These are phyloP conservation scores for Boletus pseudo-olivaceus DNA, from an alignment of 768 basidiomycete genomes.

Conservation along the genomic window DNA sequence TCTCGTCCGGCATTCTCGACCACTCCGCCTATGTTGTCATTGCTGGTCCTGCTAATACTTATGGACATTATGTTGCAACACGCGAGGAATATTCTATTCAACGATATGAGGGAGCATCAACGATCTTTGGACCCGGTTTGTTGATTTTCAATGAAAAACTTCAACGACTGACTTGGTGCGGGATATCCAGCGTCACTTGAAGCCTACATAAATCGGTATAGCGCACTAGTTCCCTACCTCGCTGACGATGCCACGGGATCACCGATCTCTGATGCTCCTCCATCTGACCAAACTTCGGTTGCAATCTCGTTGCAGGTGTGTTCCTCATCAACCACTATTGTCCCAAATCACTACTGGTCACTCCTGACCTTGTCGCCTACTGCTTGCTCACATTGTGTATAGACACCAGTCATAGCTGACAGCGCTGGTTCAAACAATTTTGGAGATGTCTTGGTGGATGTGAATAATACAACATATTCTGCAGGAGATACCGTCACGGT, in stretches of 20 bases:
- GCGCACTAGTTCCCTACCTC: constrained; percentile 60
- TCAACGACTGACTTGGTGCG: background rate
- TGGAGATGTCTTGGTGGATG: constrained; percentile 59
- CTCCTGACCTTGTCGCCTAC: background rate
- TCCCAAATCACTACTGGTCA: background rate
- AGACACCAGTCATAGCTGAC: constrained; percentile 66
- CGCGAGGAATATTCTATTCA: constrained; percentile 71
- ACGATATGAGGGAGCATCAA: constrained; percentile 80
- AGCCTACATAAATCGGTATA: constrained; percentile 75
- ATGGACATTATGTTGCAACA: constrained; percentile 71
- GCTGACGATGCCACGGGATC: constrained; percentile 43
- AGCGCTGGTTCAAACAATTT: constrained; percentile 53
- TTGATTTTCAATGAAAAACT: background rate
- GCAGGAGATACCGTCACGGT: constrained; percentile 58
- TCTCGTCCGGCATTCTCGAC: constrained; percentile 60
- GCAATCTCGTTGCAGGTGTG: constrained; percentile 66
- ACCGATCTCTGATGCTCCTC: constrained; percentile 61
- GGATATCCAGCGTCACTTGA: constrained; percentile 60
- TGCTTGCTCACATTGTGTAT: background rate
- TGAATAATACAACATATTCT: constrained; percentile 45
- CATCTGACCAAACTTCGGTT: constrained; percentile 58
- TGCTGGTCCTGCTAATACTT: constrained; percentile 80
- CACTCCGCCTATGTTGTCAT: constrained; percentile 71
- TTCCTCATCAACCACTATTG: background rate
- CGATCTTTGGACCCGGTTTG: constrained; percentile 71